Conservation (phyloP, 1,284 basidiomycete genomes). For the Phellinidium pouzarii region DNA sequence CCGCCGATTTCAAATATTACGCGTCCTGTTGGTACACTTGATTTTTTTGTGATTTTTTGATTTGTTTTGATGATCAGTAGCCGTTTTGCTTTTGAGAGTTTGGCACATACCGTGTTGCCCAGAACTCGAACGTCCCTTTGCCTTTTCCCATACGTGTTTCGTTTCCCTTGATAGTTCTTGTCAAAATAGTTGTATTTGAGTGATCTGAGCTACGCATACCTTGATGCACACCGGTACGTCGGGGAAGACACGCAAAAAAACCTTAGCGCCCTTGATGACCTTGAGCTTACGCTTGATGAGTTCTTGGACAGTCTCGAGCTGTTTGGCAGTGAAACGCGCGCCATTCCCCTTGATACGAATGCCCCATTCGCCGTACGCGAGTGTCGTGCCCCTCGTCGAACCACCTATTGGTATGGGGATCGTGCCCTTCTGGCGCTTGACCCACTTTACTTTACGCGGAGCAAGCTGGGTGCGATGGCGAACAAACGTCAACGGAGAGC, state of each 20-base stretch:
- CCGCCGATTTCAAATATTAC: constrained; percentile 96
- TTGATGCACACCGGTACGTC: constrained; percentile 97
- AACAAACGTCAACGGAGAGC: constrained; percentile 18
- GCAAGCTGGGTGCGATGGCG: constrained; percentile 59
- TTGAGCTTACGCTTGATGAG: constrained; percentile 91
- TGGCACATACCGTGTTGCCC: constrained; percentile 79
- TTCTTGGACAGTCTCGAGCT: constrained; percentile 82
- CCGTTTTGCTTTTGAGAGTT: neutral
- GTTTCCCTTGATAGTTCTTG: constrained; percentile 60
- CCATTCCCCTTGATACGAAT: constrained; percentile 83
- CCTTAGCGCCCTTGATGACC: constrained; percentile 83
- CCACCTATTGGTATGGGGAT: constrained; percentile 83
- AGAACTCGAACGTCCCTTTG: constrained; percentile 95
- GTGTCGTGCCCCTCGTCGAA: constrained; percentile 88
- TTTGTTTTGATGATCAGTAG: neutral
- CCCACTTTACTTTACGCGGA: constrained; percentile 74
- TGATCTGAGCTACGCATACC: constrained; percentile 36
- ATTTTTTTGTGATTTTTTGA: too few relatives aligned
- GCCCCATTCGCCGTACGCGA: constrained; percentile 89
- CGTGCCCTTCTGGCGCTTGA: constrained; percentile 85
- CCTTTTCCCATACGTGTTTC: constrained; percentile 99
- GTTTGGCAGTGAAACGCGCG: constrained; percentile 83
- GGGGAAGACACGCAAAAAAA: constrained; percentile 89
- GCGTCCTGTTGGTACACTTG: constrained; percentile 82
- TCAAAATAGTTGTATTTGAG: neutral